Conservation (phyloP, 2,329 filamentous ascomycete genomes). For the Rachicladosporium sp. region DNA sequence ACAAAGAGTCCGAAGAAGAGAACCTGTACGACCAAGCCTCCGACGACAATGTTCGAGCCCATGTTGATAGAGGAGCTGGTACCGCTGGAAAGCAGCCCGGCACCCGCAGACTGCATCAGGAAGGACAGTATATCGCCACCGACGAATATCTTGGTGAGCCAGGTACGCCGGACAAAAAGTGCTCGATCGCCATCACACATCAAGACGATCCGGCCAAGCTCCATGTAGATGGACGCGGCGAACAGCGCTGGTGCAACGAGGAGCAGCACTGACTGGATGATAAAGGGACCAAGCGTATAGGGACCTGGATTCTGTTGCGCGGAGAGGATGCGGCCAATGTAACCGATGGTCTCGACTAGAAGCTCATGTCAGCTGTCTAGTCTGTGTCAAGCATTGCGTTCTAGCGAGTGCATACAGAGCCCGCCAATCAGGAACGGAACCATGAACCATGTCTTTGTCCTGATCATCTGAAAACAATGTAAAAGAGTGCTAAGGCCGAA, state of each 20-base stretch:
- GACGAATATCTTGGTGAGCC: constrained; percentile 38
- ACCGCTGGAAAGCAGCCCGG: constrained; percentile 27
- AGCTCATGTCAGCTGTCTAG: too few species aligned
- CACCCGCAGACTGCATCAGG: constrained; percentile 32
- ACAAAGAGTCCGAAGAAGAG: constrained; percentile 40
- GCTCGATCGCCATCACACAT: constrained; percentile 29
- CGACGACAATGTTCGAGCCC: constrained; percentile 34
- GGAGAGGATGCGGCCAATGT: constrained; percentile 37
- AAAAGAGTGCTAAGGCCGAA: constrained; percentile 19
- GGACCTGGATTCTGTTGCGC: constrained; percentile 27
- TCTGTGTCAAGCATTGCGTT: too few species aligned
- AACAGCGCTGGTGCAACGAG: constrained; percentile 38
- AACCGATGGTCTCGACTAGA: constrained; percentile 41
- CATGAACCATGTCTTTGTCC: constrained; percentile 37
- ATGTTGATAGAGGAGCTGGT: constrained; percentile 21
- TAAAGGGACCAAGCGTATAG: constrained; percentile 30
- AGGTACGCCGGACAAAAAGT: constrained; percentile 31
- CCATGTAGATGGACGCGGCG: constrained; percentile 40
- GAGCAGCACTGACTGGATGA: constrained; percentile 34
- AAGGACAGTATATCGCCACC: constrained; percentile 37
- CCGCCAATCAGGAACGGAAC: constrained; percentile 41
- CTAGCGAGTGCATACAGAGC: constrained; percentile 20
- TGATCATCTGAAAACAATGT: constrained; percentile 29
- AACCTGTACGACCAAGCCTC: constrained; percentile 39
- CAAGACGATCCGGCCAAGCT: constrained; percentile 34